Evolutionary conservation across 1,284 basidiomycete genomes (phyloP).

Genomic region (Apiotrichum gracile): DNA sequence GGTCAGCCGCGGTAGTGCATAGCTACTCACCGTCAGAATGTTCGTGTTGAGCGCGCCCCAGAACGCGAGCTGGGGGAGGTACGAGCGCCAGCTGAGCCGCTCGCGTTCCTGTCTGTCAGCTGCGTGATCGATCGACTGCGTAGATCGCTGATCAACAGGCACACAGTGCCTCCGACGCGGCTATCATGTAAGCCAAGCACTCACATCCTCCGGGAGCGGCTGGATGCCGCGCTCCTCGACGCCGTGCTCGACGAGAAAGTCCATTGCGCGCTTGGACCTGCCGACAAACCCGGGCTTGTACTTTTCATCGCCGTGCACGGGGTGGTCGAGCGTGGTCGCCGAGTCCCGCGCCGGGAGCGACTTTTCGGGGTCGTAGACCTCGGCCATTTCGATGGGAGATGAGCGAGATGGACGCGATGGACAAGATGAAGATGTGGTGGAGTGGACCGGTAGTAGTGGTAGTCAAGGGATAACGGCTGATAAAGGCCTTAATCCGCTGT

Average conservation of each 20-base stretch:
- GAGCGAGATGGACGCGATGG: background rate
- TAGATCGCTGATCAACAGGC: background rate
- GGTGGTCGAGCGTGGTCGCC: background rate
- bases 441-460: too few species aligned
- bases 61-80: conserved; percentile 38
- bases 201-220: conserved; percentile 38
- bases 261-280: conserved; percentile 16
- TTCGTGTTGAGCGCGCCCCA: conserved; percentile 45
- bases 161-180: too few species aligned
- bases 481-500: too few species aligned
- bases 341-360: background rate
- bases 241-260: conserved; percentile 38
- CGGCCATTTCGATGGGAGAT: background rate
- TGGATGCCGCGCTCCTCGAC: conserved; percentile 44
- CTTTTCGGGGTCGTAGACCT: background rate
- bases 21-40: conserved; percentile 34
- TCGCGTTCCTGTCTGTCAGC: conserved; percentile 14
- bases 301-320: background rate
- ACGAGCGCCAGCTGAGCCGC: conserved; percentile 22
- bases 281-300: conserved; percentile 1
- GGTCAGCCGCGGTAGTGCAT: background rate
- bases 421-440: too few species aligned
- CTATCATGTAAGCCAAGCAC: conserved; percentile 5
- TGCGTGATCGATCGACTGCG: too few species aligned
- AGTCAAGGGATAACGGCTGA: too few species aligned